phyloP scores from a whole-genome alignment of 345 rosid species.

The Rhodamnia rubescens region DNA sequence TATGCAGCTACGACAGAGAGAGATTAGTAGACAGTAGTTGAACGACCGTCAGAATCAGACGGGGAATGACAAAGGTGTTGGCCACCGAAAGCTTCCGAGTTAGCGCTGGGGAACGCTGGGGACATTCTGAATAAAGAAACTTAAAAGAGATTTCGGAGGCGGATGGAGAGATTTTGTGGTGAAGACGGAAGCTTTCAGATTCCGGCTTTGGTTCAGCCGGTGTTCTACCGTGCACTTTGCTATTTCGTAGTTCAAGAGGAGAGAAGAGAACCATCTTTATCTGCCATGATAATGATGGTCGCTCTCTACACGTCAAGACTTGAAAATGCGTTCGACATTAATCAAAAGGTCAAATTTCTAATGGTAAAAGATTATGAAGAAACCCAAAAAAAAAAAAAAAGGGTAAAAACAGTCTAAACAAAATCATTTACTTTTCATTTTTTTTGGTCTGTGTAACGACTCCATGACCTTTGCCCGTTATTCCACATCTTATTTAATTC shows the following conservation, averaged over 20 bases:
- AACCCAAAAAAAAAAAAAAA: too few species aligned
- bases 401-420: too few species aligned
- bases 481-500: too few species aligned
- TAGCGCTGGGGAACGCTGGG: not conserved
- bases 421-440: too few species aligned
- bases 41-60: not conserved
- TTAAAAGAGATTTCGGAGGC: not conserved
- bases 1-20: not conserved
- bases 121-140: not conserved
- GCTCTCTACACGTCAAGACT: not conserved
- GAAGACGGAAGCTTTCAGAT: not conserved
- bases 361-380: not conserved
- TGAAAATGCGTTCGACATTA: not conserved
- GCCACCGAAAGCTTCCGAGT: not conserved
- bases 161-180: not conserved
- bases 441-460: too few species aligned
- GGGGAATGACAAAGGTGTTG: not conserved
- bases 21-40: not conserved
- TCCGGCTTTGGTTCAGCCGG: not conserved
- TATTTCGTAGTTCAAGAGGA: not conserved
- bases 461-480: too few species aligned
- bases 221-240: not conserved
- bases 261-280: not conserved
- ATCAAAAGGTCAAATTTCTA: not conserved
- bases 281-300: not conserved